These are phyloP conservation scores for Alternaria infectoria DNA, from an alignment of 2,329 filamentous ascomycete species.

Conservation along the genomic window DNA sequence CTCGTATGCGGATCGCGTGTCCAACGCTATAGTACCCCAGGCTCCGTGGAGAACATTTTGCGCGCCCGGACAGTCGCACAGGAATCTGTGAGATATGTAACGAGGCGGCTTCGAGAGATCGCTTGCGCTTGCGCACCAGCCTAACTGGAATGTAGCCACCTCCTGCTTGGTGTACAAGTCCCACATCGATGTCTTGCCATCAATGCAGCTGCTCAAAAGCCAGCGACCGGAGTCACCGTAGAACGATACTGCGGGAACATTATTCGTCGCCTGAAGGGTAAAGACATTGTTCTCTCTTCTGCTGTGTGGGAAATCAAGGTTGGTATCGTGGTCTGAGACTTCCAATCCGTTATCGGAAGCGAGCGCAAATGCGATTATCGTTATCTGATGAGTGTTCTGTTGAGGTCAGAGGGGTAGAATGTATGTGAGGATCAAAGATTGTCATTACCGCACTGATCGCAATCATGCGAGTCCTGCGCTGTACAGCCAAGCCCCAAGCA, in stretches of 20 bases:
- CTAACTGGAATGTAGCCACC: conserved; percentile 29
- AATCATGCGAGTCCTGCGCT: conserved; percentile 80
- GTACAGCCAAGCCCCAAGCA: conserved; percentile 89
- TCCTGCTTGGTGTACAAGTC: conserved; percentile 41
- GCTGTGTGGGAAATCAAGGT: conserved; percentile 27
- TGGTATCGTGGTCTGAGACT: neutral
- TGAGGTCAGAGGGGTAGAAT: neutral
- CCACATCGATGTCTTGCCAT: conserved; percentile 58
- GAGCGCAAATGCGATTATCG: conserved; percentile 66
- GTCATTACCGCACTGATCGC: conserved; percentile 70
- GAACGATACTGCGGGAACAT: conserved; percentile 66
- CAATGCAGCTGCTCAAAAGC: conserved; percentile 64
- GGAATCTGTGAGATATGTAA: neutral
- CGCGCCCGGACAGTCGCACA: conserved; percentile 17
- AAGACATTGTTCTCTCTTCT: conserved; percentile 36
- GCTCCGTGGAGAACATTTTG: conserved; percentile 23
- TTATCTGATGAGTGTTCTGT: conserved; percentile 67
- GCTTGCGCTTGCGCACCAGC: conserved; percentile 28
- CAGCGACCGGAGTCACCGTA: conserved; percentile 64
- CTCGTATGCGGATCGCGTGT: conserved; percentile 34
- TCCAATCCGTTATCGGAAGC: conserved; percentile 2
- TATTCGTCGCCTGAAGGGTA: conserved; percentile 40
- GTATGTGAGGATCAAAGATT: neutral
- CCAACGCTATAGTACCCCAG: conserved; percentile 40
- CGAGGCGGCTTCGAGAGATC: conserved; percentile 13